Evolutionary conservation across 2,329 filamentous ascomycete genomes (phyloP).

Genomic region (Pyrenochaeta sp.): DNA sequence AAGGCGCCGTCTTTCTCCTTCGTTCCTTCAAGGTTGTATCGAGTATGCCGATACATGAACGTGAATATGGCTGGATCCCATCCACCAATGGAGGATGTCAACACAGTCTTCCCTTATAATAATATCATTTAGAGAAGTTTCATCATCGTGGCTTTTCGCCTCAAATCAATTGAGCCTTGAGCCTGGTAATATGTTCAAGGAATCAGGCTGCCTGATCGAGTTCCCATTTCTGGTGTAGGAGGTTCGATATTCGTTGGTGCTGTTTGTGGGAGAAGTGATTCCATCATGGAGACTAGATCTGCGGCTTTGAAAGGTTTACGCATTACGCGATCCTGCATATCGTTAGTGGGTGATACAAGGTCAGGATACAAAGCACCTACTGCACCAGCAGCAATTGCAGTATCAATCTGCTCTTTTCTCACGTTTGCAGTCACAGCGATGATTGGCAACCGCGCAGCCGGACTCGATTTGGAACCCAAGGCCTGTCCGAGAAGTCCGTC

Average conservation of each 20-base stretch:
- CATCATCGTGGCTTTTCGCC: too few species aligned
- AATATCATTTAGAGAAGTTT: too few species aligned
- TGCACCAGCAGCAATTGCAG: constrained; percentile 43
- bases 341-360: too few species aligned
- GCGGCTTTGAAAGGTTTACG: constrained; percentile 47
- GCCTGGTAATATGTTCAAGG: constrained; percentile 20
- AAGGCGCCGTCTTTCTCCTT: too few species aligned
- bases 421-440: constrained; percentile 51
- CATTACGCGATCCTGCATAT: constrained; percentile 41
- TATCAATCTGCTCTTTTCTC: constrained; percentile 44
- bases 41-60: too few species aligned
- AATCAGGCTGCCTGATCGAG: constrained; percentile 19
- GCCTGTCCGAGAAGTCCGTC: constrained; percentile 22
- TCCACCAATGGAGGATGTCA: too few species aligned
- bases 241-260: constrained; percentile 24
- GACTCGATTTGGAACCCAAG: constrained; percentile 30
- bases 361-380: too few species aligned
- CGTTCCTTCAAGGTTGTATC: too few species aligned
- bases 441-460: constrained; percentile 33
- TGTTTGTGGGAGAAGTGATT: constrained; percentile 35
- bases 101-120: too few species aligned
- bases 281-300: constrained; percentile 46
- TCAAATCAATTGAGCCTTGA: too few species aligned
- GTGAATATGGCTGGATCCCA: too few species aligned
- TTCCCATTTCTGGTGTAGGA: constrained; percentile 18